phyloP scores from a whole-genome alignment of 2,329 filamentous ascomycete species.

The Neodidymelliopsis sp. region DNA sequence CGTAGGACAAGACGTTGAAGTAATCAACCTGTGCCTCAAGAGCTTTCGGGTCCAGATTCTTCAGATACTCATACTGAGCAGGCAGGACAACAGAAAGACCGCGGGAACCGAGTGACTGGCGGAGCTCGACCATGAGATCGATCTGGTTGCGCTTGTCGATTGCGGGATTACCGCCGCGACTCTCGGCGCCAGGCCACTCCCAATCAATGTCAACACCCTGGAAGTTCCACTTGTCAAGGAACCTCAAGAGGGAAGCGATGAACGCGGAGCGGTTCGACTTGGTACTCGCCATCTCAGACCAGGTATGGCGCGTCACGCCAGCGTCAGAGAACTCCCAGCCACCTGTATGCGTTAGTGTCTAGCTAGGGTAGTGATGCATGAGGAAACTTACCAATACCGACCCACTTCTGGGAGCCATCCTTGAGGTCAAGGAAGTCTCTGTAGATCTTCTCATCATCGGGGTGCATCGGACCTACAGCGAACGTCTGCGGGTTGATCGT shows the following conservation, averaged over 20 bases:
- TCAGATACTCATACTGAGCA: constrained; percentile 37
- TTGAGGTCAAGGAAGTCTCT: constrained; percentile 25
- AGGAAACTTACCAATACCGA: constrained; percentile 22
- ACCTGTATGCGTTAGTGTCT: constrained; percentile 23
- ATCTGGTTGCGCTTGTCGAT: constrained; percentile 42
- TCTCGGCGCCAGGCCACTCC: constrained; percentile 46
- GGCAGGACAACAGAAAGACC: constrained; percentile 38
- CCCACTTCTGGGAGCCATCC: constrained; percentile 23
- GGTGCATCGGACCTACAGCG: constrained; percentile 21
- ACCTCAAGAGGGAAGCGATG: constrained; percentile 46
- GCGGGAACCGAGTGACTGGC: constrained; percentile 25
- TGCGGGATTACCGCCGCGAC: constrained; percentile 46
- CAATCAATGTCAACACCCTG: constrained; percentile 58
- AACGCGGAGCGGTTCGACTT: constrained; percentile 46
- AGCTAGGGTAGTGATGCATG: constrained; percentile 29
- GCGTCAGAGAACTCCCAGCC: constrained; percentile 48
- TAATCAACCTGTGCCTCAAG: constrained; percentile 46
- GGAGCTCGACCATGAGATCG: constrained; percentile 32
- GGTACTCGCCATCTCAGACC: constrained; percentile 44
- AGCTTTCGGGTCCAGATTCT: constrained; percentile 34
- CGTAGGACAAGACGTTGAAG: constrained; percentile 58
- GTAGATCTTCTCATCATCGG: constrained; percentile 28
- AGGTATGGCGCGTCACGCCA: constrained; percentile 47
- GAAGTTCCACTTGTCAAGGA: constrained; percentile 55
- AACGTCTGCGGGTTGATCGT: constrained; percentile 51